Evolutionary conservation across 345 rosid species (phyloP).

Genomic region (Pugionium cornutum): DNA sequence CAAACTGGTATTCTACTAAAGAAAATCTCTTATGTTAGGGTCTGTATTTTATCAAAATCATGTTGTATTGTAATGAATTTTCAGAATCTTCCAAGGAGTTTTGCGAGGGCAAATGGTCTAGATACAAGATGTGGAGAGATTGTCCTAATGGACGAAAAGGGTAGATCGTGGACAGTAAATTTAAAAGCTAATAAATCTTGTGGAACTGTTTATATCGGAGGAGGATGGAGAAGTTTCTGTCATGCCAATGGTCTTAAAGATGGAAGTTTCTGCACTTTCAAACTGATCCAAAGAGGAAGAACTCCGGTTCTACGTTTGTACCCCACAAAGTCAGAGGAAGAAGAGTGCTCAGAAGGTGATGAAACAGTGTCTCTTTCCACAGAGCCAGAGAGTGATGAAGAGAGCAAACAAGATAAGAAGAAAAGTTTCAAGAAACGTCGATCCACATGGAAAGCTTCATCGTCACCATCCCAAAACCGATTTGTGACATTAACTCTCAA

Average conservation of each 20-base stretch:
- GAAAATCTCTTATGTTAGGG: not conserved
- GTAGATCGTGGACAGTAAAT: not conserved
- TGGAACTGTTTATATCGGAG: not conserved
- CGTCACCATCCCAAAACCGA: constrained; percentile 23
- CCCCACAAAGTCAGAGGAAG: not conserved
- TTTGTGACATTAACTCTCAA: constrained; percentile 22
- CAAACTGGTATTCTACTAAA: constrained; percentile 3
- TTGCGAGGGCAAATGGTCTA: constrained; percentile 7
- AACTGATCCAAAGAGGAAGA: constrained; percentile 10
- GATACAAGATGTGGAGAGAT: constrained; percentile 2
- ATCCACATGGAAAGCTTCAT: constrained; percentile 2
- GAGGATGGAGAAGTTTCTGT: constrained; percentile 31
- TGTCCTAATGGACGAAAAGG: constrained; percentile 19
- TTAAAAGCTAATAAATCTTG: not conserved
- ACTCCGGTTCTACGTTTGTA: constrained; percentile 16
- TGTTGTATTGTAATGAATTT: constrained; percentile 5
- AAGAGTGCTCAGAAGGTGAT: constrained; percentile 1
- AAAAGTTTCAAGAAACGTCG: not conserved
- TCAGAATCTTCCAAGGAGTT: not conserved
- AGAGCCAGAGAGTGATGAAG: constrained; percentile 13
- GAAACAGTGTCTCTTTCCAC: constrained; percentile 7
- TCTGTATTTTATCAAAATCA: not conserved
- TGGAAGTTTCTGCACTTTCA: constrained; percentile 17
- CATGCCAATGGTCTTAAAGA: not conserved
- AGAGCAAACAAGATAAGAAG: not conserved